Conservation (phyloP, 768 basidiomycete species). For the Suillus subalutaceus region DNA sequence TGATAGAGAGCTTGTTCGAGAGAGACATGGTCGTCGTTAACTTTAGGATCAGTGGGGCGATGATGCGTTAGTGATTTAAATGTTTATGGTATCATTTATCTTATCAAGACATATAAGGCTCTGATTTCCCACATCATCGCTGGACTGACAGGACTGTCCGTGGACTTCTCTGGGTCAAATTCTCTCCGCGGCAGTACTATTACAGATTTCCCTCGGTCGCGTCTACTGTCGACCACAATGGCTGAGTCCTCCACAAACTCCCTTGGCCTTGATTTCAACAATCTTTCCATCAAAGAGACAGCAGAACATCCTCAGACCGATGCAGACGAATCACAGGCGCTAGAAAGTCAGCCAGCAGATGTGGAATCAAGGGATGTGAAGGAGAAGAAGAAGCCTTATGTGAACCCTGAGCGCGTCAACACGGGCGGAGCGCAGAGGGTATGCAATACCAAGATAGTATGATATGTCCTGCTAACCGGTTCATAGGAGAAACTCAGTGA, state of each 20-base stretch:
- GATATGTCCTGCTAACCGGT: slow-evolving; percentile 6
- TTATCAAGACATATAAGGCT: slow-evolving; percentile 17
- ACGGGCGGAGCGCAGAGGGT: slow-evolving; percentile 80
- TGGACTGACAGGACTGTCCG: slow-evolving; percentile 13
- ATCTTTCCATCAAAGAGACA: slow-evolving; percentile 42
- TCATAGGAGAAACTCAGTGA: slow-evolving; percentile 70
- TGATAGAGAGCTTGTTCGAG: slow-evolving; percentile 92
- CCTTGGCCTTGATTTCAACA: slow-evolving; percentile 71
- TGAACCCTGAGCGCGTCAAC: slow-evolving; percentile 83
- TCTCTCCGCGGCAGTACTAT: neutral
- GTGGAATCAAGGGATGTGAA: slow-evolving; percentile 22
- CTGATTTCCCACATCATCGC: slow-evolving; percentile 15
- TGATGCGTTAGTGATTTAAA: slow-evolving; percentile 19
- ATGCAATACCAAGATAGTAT: slow-evolving; percentile 11
- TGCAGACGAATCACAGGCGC: slow-evolving; percentile 21
- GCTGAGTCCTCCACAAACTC: slow-evolving; percentile 55
- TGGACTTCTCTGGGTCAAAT: slow-evolving; percentile 1
- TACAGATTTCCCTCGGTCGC: slow-evolving; percentile 11
- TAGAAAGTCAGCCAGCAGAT: slow-evolving; percentile 15
- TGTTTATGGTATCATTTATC: slow-evolving; percentile 11
- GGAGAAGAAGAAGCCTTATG: slow-evolving; percentile 73
- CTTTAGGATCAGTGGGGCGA: slow-evolving; percentile 11
- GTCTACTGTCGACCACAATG: slow-evolving; percentile 31
- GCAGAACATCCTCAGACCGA: slow-evolving; percentile 21
- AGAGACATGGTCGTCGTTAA: slow-evolving; percentile 74